These are phyloP conservation scores for Pseudogymnoascus sp. DNA, from an alignment of 2,329 filamentous ascomycete species.

Conservation along the genomic window DNA sequence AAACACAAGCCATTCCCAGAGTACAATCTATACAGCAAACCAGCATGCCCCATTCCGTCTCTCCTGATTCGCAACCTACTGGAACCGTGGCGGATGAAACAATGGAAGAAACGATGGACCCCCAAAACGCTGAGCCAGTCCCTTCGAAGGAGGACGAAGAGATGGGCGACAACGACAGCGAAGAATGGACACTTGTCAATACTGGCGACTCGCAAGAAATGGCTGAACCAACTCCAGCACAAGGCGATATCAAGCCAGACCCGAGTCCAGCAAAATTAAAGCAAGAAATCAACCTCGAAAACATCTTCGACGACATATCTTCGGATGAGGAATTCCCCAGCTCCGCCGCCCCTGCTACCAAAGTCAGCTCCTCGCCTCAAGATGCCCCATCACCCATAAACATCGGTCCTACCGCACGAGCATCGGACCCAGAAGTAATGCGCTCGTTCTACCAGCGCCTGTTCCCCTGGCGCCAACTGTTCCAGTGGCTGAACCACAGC, in stretches of 20 bases:
- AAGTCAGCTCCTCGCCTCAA: constrained; percentile 38
- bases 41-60: constrained; percentile 8
- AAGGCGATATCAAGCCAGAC: background rate
- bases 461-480: constrained; percentile 89
- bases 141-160: constrained; percentile 32
- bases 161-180: constrained; percentile 33
- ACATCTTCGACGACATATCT: constrained; percentile 50
- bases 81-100: background rate
- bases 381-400: constrained; percentile 36
- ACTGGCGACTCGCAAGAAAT: constrained; percentile 10
- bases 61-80: constrained; percentile 9
- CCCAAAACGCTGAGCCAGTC: background rate
- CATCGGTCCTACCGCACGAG: constrained; percentile 33
- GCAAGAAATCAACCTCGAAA: constrained; percentile 47
- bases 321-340: constrained; percentile 56
- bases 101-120: constrained; percentile 1
- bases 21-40: background rate
- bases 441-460: constrained; percentile 90
- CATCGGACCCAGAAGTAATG: constrained; percentile 77
- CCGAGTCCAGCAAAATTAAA: constrained; percentile 24
- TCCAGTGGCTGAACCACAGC: constrained; percentile 96
- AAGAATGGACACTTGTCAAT: constrained; percentile 16
- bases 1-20: constrained; percentile 2
- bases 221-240: background rate
- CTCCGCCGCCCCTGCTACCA: constrained; percentile 33